Conservation (phyloP, 306 rosid species). For the Ochetophila trinervis region DNA sequence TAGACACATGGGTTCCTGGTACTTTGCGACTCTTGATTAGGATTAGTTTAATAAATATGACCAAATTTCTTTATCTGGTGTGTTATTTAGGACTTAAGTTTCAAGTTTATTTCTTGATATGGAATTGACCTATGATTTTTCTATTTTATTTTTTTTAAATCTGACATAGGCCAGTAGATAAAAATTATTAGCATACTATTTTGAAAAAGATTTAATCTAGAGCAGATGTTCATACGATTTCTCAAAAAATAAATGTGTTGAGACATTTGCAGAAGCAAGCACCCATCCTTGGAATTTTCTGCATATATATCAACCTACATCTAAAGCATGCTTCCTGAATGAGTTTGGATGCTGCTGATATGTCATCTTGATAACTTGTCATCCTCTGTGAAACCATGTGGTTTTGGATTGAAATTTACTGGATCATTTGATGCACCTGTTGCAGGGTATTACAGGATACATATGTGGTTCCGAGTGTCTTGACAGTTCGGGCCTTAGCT, state of each 20-base stretch:
- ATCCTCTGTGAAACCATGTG: constrained; percentile 3
- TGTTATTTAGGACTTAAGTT: neutral
- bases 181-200: too few relatives aligned
- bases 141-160: neutral
- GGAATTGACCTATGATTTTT: neutral
- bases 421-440: constrained; percentile 27
- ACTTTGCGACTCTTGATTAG: neutral
- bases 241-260: too few relatives aligned
- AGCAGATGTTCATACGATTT: too few relatives aligned
- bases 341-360: neutral
- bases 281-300: too few relatives aligned
- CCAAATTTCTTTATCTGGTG: too few relatives aligned
- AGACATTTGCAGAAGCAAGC: too few relatives aligned
- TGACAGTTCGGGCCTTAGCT: constrained; percentile 95
- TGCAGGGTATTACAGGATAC: constrained; percentile 84
- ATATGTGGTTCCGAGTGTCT: constrained; percentile 71
- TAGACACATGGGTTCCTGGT: neutral
- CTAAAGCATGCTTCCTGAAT: neutral
- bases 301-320: too few relatives aligned
- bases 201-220: too few relatives aligned
- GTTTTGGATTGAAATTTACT: neutral
- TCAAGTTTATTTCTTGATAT: neutral
- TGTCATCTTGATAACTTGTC: neutral
- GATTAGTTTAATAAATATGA: neutral
- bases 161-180: neutral